Evolutionary conservation across 2,329 filamentous ascomycete genomes (phyloP).

Genomic region (Alternaria gaisen): DNA sequence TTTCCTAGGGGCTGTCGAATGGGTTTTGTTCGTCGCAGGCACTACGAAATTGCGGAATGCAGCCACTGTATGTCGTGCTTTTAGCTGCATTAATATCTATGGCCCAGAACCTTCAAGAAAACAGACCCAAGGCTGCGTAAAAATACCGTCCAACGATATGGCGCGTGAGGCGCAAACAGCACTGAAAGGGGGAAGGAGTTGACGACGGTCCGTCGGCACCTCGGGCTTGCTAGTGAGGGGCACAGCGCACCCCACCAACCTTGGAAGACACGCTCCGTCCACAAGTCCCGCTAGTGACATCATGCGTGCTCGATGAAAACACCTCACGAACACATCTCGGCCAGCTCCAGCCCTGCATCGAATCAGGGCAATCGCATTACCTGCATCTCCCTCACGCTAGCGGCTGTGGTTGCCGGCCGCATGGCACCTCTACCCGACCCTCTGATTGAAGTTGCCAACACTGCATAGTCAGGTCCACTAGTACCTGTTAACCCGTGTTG

Average conservation of each 20-base stretch:
- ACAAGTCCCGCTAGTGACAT: constrained; percentile 21
- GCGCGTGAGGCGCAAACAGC: constrained; percentile 10
- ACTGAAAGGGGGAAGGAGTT: constrained; percentile 6
- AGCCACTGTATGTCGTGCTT: constrained; percentile 32
- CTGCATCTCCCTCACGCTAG: constrained; percentile 16
- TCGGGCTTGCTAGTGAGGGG: constrained; percentile 27
- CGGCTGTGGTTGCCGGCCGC: constrained; percentile 16
- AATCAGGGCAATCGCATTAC: background rate
- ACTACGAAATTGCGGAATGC: constrained; percentile 14
- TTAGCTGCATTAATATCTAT: constrained; percentile 5
- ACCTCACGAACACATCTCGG: background rate
- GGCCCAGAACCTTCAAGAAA: background rate
- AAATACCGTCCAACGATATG: constrained; percentile 3
- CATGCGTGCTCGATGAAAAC: constrained; percentile 10
- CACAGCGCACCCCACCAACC: constrained; percentile 9
- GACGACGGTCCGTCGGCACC: constrained; percentile 26
- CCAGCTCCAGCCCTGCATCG: background rate
- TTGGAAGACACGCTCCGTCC: constrained; percentile 1
- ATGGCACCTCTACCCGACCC: constrained; percentile 9
- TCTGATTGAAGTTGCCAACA: constrained; percentile 21
- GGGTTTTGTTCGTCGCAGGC: constrained; percentile 2
- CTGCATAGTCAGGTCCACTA: constrained; percentile 29
- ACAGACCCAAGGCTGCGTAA: constrained; percentile 1
- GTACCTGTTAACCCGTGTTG: constrained; percentile 25
- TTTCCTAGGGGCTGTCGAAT: background rate